A percentile compares a stretch with the other conserved stretches of the same genome.
phyloP scores from a whole-genome alignment of 2,329 filamentous ascomycete genomes.

The Fusarium sp. region DNA sequence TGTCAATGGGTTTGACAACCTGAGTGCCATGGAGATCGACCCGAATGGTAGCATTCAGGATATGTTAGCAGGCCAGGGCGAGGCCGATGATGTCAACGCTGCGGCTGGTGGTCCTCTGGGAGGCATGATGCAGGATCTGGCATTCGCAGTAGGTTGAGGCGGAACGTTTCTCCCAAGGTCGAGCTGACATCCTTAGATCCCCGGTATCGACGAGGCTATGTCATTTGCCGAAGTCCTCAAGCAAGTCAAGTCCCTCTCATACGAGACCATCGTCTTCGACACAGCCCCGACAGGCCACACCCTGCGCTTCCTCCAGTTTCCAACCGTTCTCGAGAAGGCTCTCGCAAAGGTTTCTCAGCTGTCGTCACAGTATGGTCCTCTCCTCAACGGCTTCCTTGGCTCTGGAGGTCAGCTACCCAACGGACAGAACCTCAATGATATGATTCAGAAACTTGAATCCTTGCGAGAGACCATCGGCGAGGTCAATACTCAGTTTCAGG shows the following conservation, averaged over 20 bases:
- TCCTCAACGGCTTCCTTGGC: constrained; percentile 93
- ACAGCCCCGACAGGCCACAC: constrained; percentile 98
- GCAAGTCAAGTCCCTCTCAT: constrained; percentile 98
- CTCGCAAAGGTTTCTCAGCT: constrained; percentile 97
- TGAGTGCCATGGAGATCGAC: constrained; percentile 99
- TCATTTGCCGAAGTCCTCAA: constrained; percentile 99
- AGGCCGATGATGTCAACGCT: constrained; percentile 72
- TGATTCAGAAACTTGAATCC: constrained; percentile 93
- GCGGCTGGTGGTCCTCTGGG: constrained; percentile 77
- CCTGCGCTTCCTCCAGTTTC: constrained; percentile 97
- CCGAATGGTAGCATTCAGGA: constrained; percentile 98
- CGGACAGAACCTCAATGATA: constrained; percentile 90
- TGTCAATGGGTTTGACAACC: constrained; percentile 89
- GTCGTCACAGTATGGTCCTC: constrained; percentile 92
- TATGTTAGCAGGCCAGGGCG: constrained; percentile 79
- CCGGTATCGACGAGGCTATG: constrained; percentile 99
- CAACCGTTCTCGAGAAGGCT: constrained; percentile 96
- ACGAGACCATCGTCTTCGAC: constrained; percentile 99
- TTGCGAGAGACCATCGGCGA: constrained; percentile 92
- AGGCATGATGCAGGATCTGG: constrained; percentile 98
- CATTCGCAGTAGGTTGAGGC: constrained; percentile 78
- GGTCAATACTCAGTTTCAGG: constrained; percentile 98
- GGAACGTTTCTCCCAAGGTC: background rate
- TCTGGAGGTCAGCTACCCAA: constrained; percentile 79
- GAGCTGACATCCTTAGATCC: constrained; percentile 69